Conservation (phyloP, 139 green algal species). For the Bryopsis sp. region DNA sequence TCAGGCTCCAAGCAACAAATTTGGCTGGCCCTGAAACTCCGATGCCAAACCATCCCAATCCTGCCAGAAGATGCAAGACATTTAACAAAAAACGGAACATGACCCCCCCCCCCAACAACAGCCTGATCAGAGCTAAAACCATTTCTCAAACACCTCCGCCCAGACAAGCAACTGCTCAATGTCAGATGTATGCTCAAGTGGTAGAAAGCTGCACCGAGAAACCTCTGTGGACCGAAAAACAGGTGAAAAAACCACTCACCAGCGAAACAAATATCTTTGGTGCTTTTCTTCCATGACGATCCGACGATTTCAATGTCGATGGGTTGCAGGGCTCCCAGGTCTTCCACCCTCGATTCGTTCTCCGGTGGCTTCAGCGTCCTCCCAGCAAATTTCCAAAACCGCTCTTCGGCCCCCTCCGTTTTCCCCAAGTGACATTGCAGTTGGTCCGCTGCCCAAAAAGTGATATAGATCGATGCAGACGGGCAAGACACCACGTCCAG, state of each 20-base stretch:
- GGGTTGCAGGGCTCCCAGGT: conserved; percentile 3
- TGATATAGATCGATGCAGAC: conserved; percentile 83
- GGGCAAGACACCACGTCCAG: conserved; percentile 74
- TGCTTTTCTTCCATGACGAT: neutral
- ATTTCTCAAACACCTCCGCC: neutral
- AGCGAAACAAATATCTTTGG: neutral
- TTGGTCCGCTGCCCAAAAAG: conserved; percentile 66
- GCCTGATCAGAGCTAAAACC: neutral
- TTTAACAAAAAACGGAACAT: neutral
- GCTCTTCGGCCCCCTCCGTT: conserved; percentile 58
- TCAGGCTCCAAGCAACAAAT: conserved; percentile 70
- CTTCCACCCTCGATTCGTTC: conserved; percentile 22
- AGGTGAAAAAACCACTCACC: conserved; percentile 5
- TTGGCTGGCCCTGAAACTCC: conserved; percentile 56
- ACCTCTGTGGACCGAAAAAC: neutral
- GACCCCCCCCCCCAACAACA: neutral
- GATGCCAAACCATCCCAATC: conserved; percentile 86
- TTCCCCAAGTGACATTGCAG: conserved; percentile 77
- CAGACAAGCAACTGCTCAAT: neutral
- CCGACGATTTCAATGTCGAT: neutral
- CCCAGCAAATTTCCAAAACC: conserved; percentile 50
- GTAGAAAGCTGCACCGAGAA: neutral
- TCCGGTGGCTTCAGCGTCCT: conserved; percentile 53
- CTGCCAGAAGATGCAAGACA: conserved; percentile 25
- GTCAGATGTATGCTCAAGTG: neutral